Evolutionary conservation across 2,329 filamentous ascomycete genomes (phyloP), one percentile per base, ranked within the genome.

Genomic region (Alternaria incomplexa): DNA sequence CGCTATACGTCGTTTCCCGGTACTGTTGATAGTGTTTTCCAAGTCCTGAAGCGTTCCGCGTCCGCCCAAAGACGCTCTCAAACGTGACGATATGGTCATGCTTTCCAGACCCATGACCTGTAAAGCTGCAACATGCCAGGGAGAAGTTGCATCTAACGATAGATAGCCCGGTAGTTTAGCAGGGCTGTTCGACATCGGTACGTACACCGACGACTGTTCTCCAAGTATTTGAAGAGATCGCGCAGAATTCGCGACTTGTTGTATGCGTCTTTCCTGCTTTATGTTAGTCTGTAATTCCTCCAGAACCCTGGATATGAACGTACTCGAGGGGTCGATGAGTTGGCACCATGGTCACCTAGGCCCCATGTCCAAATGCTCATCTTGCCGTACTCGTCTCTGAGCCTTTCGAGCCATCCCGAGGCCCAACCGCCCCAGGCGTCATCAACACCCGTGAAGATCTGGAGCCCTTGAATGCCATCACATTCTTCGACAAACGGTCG

Each of bases 371-470:
- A 96, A 30, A 97, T 88, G 54, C 89, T 89, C 32, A 89, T 88
- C 82, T 97, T 98, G 17, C 93, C 93, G 77, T 94, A 95, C 77
- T 99, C 96, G 76, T 99, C 96, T 64, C 92, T 84, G 61, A 99
- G 81, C 28, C 89, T 86, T 77, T 98, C 82, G 54, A 82, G 70
- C 77, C 81, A 83, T 64, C 73, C 77, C 55, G 79, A 77, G 48
- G 82, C 67, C 78, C 85, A 80, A 62, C 83, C 79, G 66, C 83
- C 77, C 83, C 83, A 85, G 64, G 85, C 79, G 83, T 86, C 71
- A 81, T 89, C 80, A 62, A 85, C 74, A 64, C 85, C 76, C 68
- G 86, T 76, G 73, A 88, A 73, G 68, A 84, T 75, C 71, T 98
- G 95, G 17, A 99, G 84, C 0, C 91, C 95, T 79, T 97, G 94